Evolutionary conservation across 2,329 filamentous ascomycete species (phyloP), one percentile per base, ranked within the genome.

Genomic region (Xylariomycetidae sp.): DNA sequence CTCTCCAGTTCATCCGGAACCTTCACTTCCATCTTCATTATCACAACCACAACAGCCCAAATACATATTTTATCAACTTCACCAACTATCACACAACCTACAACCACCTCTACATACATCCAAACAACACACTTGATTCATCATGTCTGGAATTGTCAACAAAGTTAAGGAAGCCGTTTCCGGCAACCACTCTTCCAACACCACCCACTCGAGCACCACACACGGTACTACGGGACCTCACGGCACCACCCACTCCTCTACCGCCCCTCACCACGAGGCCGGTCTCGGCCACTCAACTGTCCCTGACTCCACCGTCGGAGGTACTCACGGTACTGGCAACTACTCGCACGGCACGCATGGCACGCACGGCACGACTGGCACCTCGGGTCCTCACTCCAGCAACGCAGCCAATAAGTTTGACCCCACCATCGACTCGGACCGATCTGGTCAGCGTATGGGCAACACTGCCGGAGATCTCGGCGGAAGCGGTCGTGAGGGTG

Each of bases 101-200:
- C 15, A 36, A 27, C 10, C n/a, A n/a, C n/a, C 20, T 6, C 15
- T 20, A 25, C 17, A 18, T 13, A 6, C 27, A 12, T 11, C 18
- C 19, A 34, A 48, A 33, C 20, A 23, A 23, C 20, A 23, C 20
- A 23, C 8, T n/a, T 8, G 38, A 51, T 30, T 37, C 63, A 75
- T 41, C 52, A 78, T 77, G 74, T 74, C 74, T 58, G 58, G 59
- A 47, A 61, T 78, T 50, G 57, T 76, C 53, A 70, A 77, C 66
- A 77, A 77, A 61, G 67, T 76, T 56, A 77, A 77, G 68, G 71
- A 77, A 4, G 70, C 63, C 42, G 55, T 77, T 38, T 52, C 62
- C 49, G 59, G 63, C 41, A 63, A 70, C 57, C 62, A 68, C 49
- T 30, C 35, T 35, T 50, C 45, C 25, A 49, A 38, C 44, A 56